Evolutionary conservation across 2,329 filamentous ascomycete species (phyloP).

Genomic region (Sporothrix globosa): DNA sequence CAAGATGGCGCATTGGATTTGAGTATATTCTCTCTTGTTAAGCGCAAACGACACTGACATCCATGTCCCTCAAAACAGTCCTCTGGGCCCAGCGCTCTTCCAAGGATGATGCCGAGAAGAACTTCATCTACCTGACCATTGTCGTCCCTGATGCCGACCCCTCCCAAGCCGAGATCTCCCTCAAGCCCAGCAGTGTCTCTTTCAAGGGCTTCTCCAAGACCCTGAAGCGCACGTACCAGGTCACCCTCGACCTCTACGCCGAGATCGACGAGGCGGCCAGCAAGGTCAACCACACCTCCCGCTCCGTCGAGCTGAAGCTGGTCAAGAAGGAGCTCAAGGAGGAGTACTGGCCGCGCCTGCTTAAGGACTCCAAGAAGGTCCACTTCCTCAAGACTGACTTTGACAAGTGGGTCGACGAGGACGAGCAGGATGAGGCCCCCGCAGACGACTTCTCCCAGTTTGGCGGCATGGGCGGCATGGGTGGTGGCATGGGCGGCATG

Average conservation of each 20-base stretch:
- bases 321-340: conserved; percentile 96
- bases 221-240: conserved; percentile 83
- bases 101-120: conserved; percentile 76
- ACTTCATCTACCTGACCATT: conserved; percentile 94
- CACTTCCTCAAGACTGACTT: conserved; percentile 98
- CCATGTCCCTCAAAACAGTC: conserved; percentile 57
- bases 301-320: conserved; percentile 87
- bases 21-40: background rate
- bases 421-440: conserved; percentile 89
- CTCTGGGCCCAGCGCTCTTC: conserved; percentile 98
- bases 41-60: background rate
- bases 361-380: conserved; percentile 86
- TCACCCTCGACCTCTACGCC: conserved; percentile 84
- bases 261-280: conserved; percentile 86
- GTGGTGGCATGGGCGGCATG: conserved; percentile 48
- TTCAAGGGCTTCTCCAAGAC: conserved; percentile 83
- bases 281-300: conserved; percentile 85
- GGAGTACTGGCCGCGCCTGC: conserved; percentile 92
- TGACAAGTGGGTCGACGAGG: conserved; percentile 98
- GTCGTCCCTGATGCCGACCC: conserved; percentile 80
- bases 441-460: conserved; percentile 78
- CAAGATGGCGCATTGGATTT: background rate
- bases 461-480: conserved; percentile 57
- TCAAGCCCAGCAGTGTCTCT: conserved; percentile 74
- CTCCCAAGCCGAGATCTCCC: conserved; percentile 76